A percentile compares a stretch with the other conserved stretches of the same genome.
phyloP scores from a whole-genome alignment of 768 basidiomycete genomes.

The Tephrocybe sp. region DNA sequence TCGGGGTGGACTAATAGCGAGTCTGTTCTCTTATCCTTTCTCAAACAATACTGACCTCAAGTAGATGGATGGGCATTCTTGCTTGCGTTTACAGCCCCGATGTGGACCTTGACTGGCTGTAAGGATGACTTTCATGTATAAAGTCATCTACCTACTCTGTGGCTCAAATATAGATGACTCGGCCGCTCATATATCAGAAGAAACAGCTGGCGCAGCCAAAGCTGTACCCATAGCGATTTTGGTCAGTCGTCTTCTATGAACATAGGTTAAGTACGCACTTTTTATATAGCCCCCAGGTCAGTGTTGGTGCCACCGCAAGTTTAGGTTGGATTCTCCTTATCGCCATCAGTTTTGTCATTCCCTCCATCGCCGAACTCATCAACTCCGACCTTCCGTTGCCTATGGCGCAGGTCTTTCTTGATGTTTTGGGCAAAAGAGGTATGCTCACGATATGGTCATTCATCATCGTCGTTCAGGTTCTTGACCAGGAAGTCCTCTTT shows the following conservation, averaged over 20 bases:
- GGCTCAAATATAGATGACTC: conserved; percentile 67
- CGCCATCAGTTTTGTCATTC: conserved; percentile 61
- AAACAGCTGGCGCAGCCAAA: conserved; percentile 59
- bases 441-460: conserved; percentile 74
- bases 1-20: conserved; percentile 64
- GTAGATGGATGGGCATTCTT: conserved; percentile 76
- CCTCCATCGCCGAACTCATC: conserved; percentile 51
- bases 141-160: not conserved
- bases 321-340: conserved; percentile 69
- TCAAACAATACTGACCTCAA: not conserved
- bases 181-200: conserved; percentile 74
- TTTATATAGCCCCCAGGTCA: conserved; percentile 17
- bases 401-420: conserved; percentile 70
- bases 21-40: conserved; percentile 14
- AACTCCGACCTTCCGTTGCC: conserved; percentile 52
- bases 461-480: conserved; percentile 56
- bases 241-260: conserved; percentile 19
- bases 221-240: conserved; percentile 71
- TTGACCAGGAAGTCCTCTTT: not conserved
- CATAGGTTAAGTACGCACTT: too few species aligned
- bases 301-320: conserved; percentile 55
- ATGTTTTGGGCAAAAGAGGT: conserved; percentile 62
- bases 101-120: conserved; percentile 83
- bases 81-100: conserved; percentile 68
- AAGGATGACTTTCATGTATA: conserved; percentile 20